These are phyloP conservation scores for Penicillium taxi DNA, from an alignment of 495 filamentous ascomycete genomes.

Conservation along the genomic window DNA sequence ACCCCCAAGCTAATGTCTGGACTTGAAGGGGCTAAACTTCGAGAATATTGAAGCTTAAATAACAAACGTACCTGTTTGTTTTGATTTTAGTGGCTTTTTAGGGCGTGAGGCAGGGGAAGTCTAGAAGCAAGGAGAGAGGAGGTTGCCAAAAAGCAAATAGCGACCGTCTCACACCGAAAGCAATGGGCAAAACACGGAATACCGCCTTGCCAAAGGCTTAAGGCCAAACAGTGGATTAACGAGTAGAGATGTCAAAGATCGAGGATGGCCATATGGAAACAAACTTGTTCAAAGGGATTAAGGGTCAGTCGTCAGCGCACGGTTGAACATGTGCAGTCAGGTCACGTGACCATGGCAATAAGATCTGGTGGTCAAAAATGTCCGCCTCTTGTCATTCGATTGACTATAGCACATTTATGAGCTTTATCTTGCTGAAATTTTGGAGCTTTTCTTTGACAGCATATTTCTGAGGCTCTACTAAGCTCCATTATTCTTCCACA, in stretches of 20 bases:
- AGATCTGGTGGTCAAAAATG: no score
- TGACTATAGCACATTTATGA: no score
- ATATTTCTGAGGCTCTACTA: no score
- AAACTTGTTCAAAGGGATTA: constrained; percentile 21
- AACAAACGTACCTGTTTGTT: constrained; percentile 10
- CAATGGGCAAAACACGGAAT: constrained; percentile 24
- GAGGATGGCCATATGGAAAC: constrained; percentile 23
- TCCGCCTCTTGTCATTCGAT: no score
- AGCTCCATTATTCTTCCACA: constrained; percentile 21
- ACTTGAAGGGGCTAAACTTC: constrained; percentile 4
- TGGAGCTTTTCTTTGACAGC: no score
- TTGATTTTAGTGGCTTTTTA: constrained; percentile 4
- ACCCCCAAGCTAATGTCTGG: background rate
- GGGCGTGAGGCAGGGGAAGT: constrained; percentile 27
- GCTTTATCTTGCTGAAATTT: no score
- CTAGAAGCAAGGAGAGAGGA: no score
- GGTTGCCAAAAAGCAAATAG: constrained; percentile 25
- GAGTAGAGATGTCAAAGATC: constrained; percentile 20
- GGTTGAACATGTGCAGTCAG: constrained; percentile 12
- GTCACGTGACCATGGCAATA: constrained; percentile 18
- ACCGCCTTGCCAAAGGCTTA: constrained; percentile 32
- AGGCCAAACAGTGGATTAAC: constrained; percentile 20
- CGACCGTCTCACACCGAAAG: constrained; percentile 26
- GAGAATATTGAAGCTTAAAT: background rate
- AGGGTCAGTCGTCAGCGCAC: constrained; percentile 7